phyloP scores from a whole-genome alignment of 1,284 basidiomycete species.

The Kalmanozyma brasiliensis region DNA sequence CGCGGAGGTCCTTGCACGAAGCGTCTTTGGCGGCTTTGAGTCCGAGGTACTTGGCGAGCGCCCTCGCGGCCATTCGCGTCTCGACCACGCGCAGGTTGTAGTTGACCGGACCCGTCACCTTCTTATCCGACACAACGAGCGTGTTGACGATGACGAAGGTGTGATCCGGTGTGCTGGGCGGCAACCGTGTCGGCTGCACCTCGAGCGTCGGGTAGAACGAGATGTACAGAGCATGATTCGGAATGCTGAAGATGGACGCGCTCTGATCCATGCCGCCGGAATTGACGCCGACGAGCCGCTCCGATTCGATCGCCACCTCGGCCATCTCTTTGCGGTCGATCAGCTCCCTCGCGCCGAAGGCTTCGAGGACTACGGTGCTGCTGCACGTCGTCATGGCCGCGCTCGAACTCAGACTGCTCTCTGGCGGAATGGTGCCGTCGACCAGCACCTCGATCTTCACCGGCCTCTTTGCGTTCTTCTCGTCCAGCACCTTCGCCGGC shows the following conservation, averaged over 20 bases:
- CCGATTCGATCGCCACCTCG: conserved; percentile 63
- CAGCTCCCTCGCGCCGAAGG: conserved; percentile 52
- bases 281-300: conserved; percentile 64
- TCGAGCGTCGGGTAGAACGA: conserved; percentile 58
- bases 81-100: conserved; percentile 67
- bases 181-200: conserved; percentile 46
- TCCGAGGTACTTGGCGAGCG: conserved; percentile 35
- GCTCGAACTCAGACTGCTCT: conserved; percentile 54
- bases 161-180: conserved; percentile 38
- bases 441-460: conserved; percentile 59
- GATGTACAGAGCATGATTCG: conserved; percentile 60
- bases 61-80: conserved; percentile 57
- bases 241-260: conserved; percentile 62
- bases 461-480: conserved; percentile 23
- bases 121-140: conserved; percentile 64
- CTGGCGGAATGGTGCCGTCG: conserved; percentile 65
- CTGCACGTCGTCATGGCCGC: conserved; percentile 66
- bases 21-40: conserved; percentile 16
- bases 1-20: conserved; percentile 39
- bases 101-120: conserved; percentile 64
- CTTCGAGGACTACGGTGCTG: conserved; percentile 61
- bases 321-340: conserved; percentile 62
- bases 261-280: conserved; percentile 67
- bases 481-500: conserved; percentile 28
- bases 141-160: conserved; percentile 65